These are phyloP conservation scores for Curvularia verruculosa DNA, from an alignment of 2,329 filamentous ascomycete species.

Conservation along the genomic window DNA sequence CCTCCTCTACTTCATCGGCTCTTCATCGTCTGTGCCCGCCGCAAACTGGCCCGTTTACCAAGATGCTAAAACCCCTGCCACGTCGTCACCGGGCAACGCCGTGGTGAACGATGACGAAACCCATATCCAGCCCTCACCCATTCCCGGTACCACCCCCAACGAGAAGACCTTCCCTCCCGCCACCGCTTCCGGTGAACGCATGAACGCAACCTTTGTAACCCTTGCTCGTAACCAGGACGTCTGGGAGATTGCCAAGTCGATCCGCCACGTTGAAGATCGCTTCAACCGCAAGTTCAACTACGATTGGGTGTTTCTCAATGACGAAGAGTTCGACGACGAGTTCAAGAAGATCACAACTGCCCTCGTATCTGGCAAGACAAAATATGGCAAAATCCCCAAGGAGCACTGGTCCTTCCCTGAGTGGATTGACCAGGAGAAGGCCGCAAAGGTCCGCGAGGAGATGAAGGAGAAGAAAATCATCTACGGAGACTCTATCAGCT, in stretches of 20 bases:
- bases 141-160: conserved; percentile 42
- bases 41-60: conserved; percentile 42
- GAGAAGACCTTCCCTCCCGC: conserved; percentile 45
- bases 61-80: conserved; percentile 24
- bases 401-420: conserved; percentile 98
- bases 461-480: conserved; percentile 97
- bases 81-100: conserved; percentile 20
- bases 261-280: conserved; percentile 94
- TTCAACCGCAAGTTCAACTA: conserved; percentile 98
- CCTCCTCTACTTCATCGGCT: conserved; percentile 83
- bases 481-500: conserved; percentile 95
- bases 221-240: conserved; percentile 91
- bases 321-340: conserved; percentile 87
- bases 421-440: conserved; percentile 95
- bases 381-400: conserved; percentile 85
- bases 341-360: conserved; percentile 92
- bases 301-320: conserved; percentile 99
- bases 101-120: conserved; percentile 17
- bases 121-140: not conserved
- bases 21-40: conserved; percentile 57
- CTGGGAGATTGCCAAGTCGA: conserved; percentile 96
- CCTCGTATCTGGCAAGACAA: conserved; percentile 88
- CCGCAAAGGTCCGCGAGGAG: conserved; percentile 85
- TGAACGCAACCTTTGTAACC: conserved; percentile 98
- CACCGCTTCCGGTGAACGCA: conserved; percentile 70